Evolutionary conservation across 306 rosid species (phyloP), one percentile per base, ranked within the genome.

Genomic region (Leucaena leucocephala): DNA sequence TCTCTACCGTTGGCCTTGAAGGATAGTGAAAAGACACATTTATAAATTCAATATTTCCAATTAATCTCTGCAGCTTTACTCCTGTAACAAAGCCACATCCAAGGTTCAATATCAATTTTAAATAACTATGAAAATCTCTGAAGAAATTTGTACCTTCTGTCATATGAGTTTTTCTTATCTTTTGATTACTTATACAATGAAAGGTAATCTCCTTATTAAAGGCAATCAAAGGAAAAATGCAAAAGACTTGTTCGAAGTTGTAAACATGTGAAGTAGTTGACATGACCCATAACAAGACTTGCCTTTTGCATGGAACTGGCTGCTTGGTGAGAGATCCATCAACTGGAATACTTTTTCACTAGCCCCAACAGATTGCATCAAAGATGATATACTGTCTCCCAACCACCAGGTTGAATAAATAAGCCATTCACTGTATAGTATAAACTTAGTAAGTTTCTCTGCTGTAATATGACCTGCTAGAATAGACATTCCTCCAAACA

Each of bases 361-460:
- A 58, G 98, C 98, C 78, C 98, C 98, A 68, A 95, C 94, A 66
- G 98, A 95, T 74, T 95, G 98, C 98, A 95, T 95, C 87, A 95
- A 87, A 79, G 87, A 83, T 74, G 98, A 95, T 81, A 95, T 46
- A 85, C 89, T 91, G 87, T 95, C 98, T 55, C 98, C 98, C 66
- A 95, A 97, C 97, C 94, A 92, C 98, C 97, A 95, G 80, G 97
- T 95, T 90, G 98, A 90, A 86, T 85, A 91, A 86, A 95, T 92
- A 72, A 95, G 79, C 98, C 97, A 92, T 90, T 95, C 98, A 63
- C 98, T 91, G 87, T 95, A 95, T 80, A 92, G 88, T 86, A 95
- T 88, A 83, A 92, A 92, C 89, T 92, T 95, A 5, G 98, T 95
- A 78, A 95, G 97, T 87, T 91, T 90, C 91, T 95, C 98, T 46